Evolutionary conservation across 768 basidiomycete genomes (phyloP).

Genomic region (Symmetrospora coprosmae): DNA sequence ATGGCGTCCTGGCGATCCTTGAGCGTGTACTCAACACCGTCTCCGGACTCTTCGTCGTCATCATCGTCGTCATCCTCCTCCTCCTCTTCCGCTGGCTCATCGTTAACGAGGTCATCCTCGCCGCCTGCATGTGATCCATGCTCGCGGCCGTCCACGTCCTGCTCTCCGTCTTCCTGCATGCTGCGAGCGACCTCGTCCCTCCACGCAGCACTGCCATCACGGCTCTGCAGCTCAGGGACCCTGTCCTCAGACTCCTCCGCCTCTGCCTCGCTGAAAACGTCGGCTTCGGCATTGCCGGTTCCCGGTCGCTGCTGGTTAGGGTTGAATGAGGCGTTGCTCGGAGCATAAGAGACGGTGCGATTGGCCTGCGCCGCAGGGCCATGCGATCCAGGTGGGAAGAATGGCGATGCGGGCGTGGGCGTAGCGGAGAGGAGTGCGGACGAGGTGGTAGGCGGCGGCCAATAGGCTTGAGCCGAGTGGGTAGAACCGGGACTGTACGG

Average conservation of each 20-base stretch:
- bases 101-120: neutral
- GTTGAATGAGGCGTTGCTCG: conserved; percentile 14
- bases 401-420: conserved; percentile 10
- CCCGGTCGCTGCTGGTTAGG: conserved; percentile 18
- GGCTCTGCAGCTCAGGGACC: neutral
- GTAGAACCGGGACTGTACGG: conserved; percentile 8
- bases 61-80: conserved; percentile 18
- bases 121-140: neutral
- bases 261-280: conserved; percentile 27
- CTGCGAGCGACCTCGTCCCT: neutral
- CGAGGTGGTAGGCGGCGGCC: neutral
- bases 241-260: conserved; percentile 11
- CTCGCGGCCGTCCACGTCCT: conserved; percentile 1
- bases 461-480: neutral
- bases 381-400: neutral
- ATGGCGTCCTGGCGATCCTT: conserved; percentile 88
- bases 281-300: conserved; percentile 24
- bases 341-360: conserved; percentile 7
- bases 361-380: neutral
- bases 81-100: conserved; percentile 18
- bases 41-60: conserved; percentile 27
- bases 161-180: neutral
- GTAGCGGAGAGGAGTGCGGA: neutral
- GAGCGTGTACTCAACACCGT: conserved; percentile 45
- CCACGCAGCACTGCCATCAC: neutral